Evolutionary conservation across 1,139 yeast species (phyloP), one percentile per base, ranked within the genome.

Genomic region (Sugiyamaella pinicola): DNA sequence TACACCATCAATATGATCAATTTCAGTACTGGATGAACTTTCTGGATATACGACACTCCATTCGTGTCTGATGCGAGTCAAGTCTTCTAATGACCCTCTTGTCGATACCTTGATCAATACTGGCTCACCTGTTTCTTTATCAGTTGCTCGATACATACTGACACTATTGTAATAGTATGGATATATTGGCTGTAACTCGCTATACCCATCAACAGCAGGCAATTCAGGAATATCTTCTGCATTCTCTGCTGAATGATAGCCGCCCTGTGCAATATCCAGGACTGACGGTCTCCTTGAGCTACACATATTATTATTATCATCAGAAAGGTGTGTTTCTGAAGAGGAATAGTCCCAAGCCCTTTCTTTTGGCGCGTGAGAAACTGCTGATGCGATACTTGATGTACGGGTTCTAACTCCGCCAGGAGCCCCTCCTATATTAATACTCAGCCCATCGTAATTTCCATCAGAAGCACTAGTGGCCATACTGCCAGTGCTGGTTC

Each of bases 51-150:
- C 58, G n/a, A 63, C 58, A 39, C 64, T 61, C 68, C 68, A 64
- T 47, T 64, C 68, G 26, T 63, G 66, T 8, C 66, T 50, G 10
- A 64, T 61, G n/a, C 67, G 53, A 2, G 65, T 61, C 40, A 64
- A 53, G 39, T 64, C 68, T 42, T 64, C 67, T 6, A 64, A 56
- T 9, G 64, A 58, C 2, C 65, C 65, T 17, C 59, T 55, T 1
- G 58, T 57, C 6, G 67, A 62, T 13, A 60, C 58, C 35, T 62
- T 64, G 13, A 64, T 52, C 12, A 64, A 54, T 7, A 63, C 65
- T 0, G 64, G 61, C 47, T 60, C 53, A 18, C 51, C 56, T 1
- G 62, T 55, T 1, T 52, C 55, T 26, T 40, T 21, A 34, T 56
- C 55, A 3, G 38, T 49, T 8, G 67, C 60, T n/a, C 68, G 51